Conservation (phyloP, 495 filamentous ascomycete genomes). For the Daldinia vernicosa region DNA sequence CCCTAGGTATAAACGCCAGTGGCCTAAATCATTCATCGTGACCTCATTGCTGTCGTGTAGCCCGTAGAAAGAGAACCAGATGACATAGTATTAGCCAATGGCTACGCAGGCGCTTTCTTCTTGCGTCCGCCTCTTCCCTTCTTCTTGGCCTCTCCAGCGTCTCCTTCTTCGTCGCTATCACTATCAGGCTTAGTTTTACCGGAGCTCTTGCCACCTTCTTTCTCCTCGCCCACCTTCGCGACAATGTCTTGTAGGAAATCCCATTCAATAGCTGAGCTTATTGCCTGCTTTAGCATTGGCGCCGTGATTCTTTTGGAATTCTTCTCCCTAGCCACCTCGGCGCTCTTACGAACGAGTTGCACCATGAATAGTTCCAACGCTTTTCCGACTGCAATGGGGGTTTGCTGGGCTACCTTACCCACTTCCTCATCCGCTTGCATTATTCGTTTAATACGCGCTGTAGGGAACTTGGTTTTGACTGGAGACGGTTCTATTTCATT, state of each 20-base stretch:
- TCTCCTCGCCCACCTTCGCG: constrained; percentile 78
- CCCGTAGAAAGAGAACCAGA: constrained; percentile 32
- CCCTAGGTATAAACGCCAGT: constrained; percentile 35
- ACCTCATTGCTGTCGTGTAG: constrained; percentile 41
- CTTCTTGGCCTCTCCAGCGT: constrained; percentile 51
- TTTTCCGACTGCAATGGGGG: constrained; percentile 93
- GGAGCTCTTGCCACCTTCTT: constrained; percentile 46
- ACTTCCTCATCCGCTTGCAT: constrained; percentile 99
- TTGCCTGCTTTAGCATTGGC: constrained; percentile 87
- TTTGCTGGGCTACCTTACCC: constrained; percentile 97
- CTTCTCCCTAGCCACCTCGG: constrained; percentile 79
- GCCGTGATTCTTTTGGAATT: constrained; percentile 90
- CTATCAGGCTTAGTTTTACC: constrained; percentile 50
- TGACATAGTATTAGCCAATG: background rate
- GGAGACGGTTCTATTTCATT: constrained; percentile 65
- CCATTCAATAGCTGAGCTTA: constrained; percentile 84
- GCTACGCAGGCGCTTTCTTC: constrained; percentile 51
- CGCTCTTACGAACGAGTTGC: constrained; percentile 84
- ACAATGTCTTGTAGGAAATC: constrained; percentile 96
- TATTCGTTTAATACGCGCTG: constrained; percentile 97
- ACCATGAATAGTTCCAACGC: constrained; percentile 98
- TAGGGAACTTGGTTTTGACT: constrained; percentile 95
- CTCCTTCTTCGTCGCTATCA: constrained; percentile 56
- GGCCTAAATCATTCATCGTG: constrained; percentile 40
- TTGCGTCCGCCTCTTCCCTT: constrained; percentile 54